Conservation (phyloP, 441 rosid species). For the Syzygium malaccense region DNA sequence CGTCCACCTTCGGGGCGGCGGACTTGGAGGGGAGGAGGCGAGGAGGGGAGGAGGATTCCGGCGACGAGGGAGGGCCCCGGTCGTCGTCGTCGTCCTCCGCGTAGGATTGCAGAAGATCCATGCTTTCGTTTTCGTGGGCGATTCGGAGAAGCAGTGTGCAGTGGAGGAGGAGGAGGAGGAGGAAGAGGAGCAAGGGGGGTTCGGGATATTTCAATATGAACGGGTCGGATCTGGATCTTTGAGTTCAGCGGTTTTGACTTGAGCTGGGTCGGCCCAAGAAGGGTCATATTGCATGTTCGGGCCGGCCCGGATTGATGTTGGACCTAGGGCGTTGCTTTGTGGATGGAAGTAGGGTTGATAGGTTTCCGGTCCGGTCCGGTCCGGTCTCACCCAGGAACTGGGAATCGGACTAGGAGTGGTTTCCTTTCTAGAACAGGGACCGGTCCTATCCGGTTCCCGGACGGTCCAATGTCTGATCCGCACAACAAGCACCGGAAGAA, state of each 20-base stretch:
- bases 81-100: conserved; percentile 31
- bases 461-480: too few relatives aligned
- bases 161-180: neutral
- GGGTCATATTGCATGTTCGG: neutral
- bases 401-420: too few relatives aligned
- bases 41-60: conserved; percentile 86
- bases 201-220: neutral
- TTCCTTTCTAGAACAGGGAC: too few relatives aligned
- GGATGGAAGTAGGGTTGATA: too few relatives aligned
- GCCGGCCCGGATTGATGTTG: neutral
- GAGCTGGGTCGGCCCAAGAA: neutral
- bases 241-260: neutral
- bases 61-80: conserved; percentile 22
- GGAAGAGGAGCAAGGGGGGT: neutral
- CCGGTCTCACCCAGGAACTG: too few relatives aligned
- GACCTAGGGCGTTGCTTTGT: neutral
- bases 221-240: neutral
- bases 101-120: conserved; percentile 64
- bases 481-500: too few relatives aligned
- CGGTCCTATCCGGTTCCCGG: too few relatives aligned
- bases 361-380: too few relatives aligned
- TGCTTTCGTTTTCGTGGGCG: neutral
- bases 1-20: conserved; percentile 86
- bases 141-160: neutral
- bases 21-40: conserved; percentile 71